These are phyloP conservation scores for Lentinula edodes DNA, from an alignment of 768 basidiomycete genomes.

Conservation along the genomic window DNA sequence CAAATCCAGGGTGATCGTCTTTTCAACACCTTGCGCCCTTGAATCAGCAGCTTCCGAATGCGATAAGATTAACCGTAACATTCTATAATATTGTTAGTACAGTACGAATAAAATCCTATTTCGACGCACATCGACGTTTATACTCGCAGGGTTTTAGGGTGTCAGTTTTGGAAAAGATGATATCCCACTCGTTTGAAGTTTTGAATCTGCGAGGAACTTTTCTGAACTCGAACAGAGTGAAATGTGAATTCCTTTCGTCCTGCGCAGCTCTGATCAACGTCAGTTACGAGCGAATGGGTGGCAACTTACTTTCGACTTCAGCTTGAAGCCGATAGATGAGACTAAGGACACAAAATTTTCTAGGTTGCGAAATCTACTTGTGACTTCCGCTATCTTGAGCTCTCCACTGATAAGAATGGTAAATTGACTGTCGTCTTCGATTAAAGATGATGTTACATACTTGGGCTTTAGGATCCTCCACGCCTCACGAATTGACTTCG, in stretches of 20 bases:
- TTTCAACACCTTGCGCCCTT: slow-evolving; percentile 63
- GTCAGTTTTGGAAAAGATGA: slow-evolving; percentile 43
- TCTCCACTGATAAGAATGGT: slow-evolving; percentile 50
- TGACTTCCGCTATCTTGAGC: slow-evolving; percentile 84
- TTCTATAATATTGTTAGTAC: slow-evolving; percentile 1
- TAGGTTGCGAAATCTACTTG: slow-evolving; percentile 70
- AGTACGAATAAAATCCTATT: background rate
- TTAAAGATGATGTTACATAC: slow-evolving; percentile 41
- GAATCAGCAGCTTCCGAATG: background rate
- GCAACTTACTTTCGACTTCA: slow-evolving; percentile 55
- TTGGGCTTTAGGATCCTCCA: slow-evolving; percentile 81
- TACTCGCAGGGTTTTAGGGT: slow-evolving; percentile 89
- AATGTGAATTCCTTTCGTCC: slow-evolving; percentile 83
- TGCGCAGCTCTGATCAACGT: slow-evolving; percentile 22
- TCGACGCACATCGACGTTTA: slow-evolving; percentile 58
- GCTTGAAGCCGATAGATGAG: slow-evolving; percentile 64
- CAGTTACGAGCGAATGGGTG: background rate
- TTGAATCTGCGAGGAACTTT: slow-evolving; percentile 47
- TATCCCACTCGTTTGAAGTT: slow-evolving; percentile 55
- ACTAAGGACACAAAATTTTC: slow-evolving; percentile 65
- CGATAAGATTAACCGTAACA: background rate
- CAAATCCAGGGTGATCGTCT: slow-evolving; percentile 70
- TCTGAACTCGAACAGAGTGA: slow-evolving; percentile 76
- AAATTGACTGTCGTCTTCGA: background rate
- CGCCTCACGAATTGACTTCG: slow-evolving; percentile 82